Percentiles rank a stretch among this genome's conserved stretches.
Evolutionary conservation across 179 eudicot genomes (phyloP).

Genomic region (Drosera spatulata): DNA sequence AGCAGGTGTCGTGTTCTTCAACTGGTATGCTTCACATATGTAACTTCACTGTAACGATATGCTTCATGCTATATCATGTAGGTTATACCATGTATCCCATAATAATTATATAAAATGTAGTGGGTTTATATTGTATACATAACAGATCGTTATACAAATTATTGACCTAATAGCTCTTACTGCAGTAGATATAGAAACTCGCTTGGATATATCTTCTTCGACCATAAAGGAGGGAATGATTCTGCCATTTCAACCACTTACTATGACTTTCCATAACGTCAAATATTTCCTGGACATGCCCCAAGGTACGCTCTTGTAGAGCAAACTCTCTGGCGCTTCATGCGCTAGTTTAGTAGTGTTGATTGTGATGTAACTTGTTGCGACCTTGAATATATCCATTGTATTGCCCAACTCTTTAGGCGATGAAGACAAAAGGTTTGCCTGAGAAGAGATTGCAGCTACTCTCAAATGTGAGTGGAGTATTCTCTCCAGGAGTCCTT

Average conservation of each 20-base stretch:
- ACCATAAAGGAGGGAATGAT: conserved; percentile 66
- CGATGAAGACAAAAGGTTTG: conserved; percentile 61
- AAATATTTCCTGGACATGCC: conserved; percentile 95
- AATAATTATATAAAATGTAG: no score
- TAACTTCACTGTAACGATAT: no score
- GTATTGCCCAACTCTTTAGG: conserved; percentile 28
- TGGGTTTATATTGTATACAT: no score
- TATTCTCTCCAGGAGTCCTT: conserved; percentile 85
- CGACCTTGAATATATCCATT: not conserved
- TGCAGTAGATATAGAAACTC: no score
- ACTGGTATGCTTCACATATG: no score
- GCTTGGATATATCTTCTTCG: no score
- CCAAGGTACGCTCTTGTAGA: conserved; percentile 39
- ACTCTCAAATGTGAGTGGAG: conserved; percentile 71
- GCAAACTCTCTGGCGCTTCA: not conserved
- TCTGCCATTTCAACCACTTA: conserved; percentile 83
- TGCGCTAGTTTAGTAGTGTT: not conserved
- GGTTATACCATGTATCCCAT: no score
- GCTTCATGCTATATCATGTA: no score
- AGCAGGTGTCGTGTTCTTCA: no score
- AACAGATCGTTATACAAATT: no score
- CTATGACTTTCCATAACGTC: conserved; percentile 85
- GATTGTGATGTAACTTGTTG: not conserved
- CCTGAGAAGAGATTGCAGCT: conserved; percentile 72
- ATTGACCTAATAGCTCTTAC: no score